phyloP scores from a whole-genome alignment of 306 rosid genomes.

The Rubus idaeus region DNA sequence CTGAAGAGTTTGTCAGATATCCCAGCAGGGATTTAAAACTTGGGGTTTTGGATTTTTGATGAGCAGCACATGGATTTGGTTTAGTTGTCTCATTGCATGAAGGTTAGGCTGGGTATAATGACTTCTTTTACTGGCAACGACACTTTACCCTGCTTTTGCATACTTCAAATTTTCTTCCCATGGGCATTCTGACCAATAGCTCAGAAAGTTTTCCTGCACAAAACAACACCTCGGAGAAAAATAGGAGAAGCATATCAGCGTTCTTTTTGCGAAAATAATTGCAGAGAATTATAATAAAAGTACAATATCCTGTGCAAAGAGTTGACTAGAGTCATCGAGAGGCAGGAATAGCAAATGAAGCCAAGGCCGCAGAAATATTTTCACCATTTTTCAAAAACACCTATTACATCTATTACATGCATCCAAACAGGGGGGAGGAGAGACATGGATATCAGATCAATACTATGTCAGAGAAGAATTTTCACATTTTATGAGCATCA shows the following conservation, averaged over 20 bases:
- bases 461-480: neutral
- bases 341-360: neutral
- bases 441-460: neutral
- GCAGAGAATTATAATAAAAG: slow-evolving; percentile 1
- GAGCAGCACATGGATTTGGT: slow-evolving; percentile 48
- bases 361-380: neutral
- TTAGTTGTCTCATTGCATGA: slow-evolving; percentile 26
- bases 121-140: neutral
- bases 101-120: slow-evolving; percentile 5
- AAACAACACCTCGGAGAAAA: slow-evolving; percentile 29
- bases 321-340: neutral
- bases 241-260: slow-evolving; percentile 34
- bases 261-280: slow-evolving; percentile 6
- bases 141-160: slow-evolving; percentile 46
- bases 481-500: neutral
- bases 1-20: slow-evolving; percentile 35
- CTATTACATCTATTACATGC: neutral
- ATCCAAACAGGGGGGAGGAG: neutral
- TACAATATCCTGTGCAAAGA: neutral
- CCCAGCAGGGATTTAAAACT: slow-evolving; percentile 45
- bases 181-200: slow-evolving; percentile 87
- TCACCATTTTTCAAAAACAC: neutral
- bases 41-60: slow-evolving; percentile 54
- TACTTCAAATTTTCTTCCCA: slow-evolving; percentile 86
- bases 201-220: slow-evolving; percentile 81